Evolutionary conservation across 2,329 filamentous ascomycete species (phyloP).

Genomic region (Cercospora sp.): DNA sequence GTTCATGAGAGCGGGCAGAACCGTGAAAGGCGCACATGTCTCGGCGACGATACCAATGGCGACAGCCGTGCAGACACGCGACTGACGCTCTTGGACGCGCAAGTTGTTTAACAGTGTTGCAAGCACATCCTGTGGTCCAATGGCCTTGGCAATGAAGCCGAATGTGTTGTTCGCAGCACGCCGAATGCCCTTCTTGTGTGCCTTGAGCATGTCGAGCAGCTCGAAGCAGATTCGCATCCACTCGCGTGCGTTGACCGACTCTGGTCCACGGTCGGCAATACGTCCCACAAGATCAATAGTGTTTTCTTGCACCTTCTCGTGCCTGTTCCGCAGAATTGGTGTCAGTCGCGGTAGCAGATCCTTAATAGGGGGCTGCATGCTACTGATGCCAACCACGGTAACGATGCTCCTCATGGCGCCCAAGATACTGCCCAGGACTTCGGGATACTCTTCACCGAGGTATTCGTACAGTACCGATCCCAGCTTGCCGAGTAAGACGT

Average conservation of each 20-base stretch:
- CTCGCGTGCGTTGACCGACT: slow-evolving; percentile 93
- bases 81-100: slow-evolving; percentile 94
- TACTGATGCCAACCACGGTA: slow-evolving; percentile 93
- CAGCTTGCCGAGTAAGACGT: slow-evolving; percentile 92
- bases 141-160: slow-evolving; percentile 98
- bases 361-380: slow-evolving; percentile 98
- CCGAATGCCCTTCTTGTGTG: slow-evolving; percentile 98
- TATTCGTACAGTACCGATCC: slow-evolving; percentile 96
- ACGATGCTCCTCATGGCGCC: slow-evolving; percentile 94
- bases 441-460: slow-evolving; percentile 95
- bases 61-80: slow-evolving; percentile 95
- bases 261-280: slow-evolving; percentile 94
- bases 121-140: slow-evolving; percentile 94
- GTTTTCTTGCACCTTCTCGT: slow-evolving; percentile 99
- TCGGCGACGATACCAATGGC: slow-evolving; percentile 98
- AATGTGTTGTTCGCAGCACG: slow-evolving; percentile 99
- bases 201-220: slow-evolving; percentile 97
- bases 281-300: slow-evolving; percentile 97
- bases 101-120: slow-evolving; percentile 95
- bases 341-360: slow-evolving; percentile 92
- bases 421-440: slow-evolving; percentile 93
- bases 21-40: slow-evolving; percentile 96
- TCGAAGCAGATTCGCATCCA: slow-evolving; percentile 99
- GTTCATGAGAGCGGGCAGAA: slow-evolving; percentile 98
- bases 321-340: slow-evolving; percentile 95